Evolutionary conservation across 2,329 filamentous ascomycete species (phyloP).

Genomic region (Monosporascus ibericus): DNA sequence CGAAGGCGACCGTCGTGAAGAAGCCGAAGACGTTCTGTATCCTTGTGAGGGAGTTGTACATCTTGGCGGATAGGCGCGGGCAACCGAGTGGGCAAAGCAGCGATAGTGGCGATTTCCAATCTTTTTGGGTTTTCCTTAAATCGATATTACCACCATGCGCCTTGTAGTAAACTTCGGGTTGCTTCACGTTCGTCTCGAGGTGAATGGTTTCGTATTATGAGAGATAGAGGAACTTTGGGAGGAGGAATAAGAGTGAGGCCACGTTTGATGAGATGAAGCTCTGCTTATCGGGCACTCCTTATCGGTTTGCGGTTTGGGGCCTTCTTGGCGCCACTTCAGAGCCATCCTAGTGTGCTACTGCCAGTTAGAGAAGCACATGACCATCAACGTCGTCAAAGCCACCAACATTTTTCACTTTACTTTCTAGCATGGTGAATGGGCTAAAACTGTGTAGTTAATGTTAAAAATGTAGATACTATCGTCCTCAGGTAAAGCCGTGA

Average conservation of each 20-base stretch:
- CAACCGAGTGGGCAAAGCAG: neutral
- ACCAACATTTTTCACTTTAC: no score
- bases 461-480: no score
- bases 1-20: constrained; percentile 91
- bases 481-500: no score
- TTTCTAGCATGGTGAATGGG: no score
- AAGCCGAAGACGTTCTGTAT: constrained; percentile 93
- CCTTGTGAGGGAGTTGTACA: constrained; percentile 85
- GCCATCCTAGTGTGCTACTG: neutral
- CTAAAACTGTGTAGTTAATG: no score
- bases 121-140: no score
- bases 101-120: neutral
- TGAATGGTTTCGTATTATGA: neutral
- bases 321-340: neutral
- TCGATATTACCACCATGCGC: neutral
- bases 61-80: constrained; percentile 35
- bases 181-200: neutral
- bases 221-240: neutral
- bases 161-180: neutral
- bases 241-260: neutral
- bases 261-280: neutral
- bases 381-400: no score
- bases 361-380: no score
- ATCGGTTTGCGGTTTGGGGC: neutral
- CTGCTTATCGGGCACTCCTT: neutral